Evolutionary conservation across 2,329 filamentous ascomycete species (phyloP).

Genomic region (Whalleya microplaca): DNA sequence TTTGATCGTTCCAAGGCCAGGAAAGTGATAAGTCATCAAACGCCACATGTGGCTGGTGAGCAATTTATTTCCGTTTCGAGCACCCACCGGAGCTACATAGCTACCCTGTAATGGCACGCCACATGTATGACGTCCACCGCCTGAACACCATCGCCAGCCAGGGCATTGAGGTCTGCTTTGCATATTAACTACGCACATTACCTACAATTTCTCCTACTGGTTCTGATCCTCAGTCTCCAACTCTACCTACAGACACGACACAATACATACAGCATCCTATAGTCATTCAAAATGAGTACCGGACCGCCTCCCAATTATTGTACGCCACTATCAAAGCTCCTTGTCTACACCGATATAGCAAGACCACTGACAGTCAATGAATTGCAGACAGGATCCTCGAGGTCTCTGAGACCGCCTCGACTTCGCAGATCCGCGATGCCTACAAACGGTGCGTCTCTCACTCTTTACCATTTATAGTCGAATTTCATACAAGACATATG

Average conservation of each 20-base stretch:
- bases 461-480: neutral
- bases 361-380: slow-evolving; percentile 26
- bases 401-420: slow-evolving; percentile 72
- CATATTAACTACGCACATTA: neutral
- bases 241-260: slow-evolving; percentile 1
- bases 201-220: slow-evolving; percentile 3
- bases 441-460: slow-evolving; percentile 74
- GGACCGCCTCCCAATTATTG: slow-evolving; percentile 62
- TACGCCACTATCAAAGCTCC: slow-evolving; percentile 40
- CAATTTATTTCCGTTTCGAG: neutral
- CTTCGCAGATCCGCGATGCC: slow-evolving; percentile 86
- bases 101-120: slow-evolving; percentile 5
- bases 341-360: slow-evolving; percentile 2
- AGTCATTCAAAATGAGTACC: slow-evolving; percentile 33
- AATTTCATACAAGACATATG: neutral
- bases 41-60: neutral
- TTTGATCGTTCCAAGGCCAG: too few species aligned
- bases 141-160: neutral
- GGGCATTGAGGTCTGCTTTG: too few species aligned
- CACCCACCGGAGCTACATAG: too few species aligned
- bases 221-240: neutral
- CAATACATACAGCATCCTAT: neutral
- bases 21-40: neutral
- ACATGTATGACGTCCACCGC: slow-evolving; percentile 26
- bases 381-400: slow-evolving; percentile 72